Evolutionary conservation across 139 green algal genomes (phyloP), one percentile per base, ranked within the genome.

Genomic region (Choricystis sp.): DNA sequence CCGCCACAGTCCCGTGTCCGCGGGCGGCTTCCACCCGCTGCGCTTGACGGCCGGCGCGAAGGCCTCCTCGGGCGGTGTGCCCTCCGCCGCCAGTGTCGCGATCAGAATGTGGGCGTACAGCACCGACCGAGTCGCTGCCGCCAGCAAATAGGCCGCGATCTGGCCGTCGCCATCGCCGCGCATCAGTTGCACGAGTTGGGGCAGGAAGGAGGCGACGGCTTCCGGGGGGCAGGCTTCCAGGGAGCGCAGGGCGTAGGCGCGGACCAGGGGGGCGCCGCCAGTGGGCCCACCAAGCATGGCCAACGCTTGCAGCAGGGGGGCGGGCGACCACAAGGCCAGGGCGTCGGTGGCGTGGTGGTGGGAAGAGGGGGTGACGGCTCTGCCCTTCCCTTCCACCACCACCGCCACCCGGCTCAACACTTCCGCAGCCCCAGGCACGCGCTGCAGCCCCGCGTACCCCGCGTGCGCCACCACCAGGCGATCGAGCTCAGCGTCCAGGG

Each of bases 81-180:
- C 82, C 77, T 95, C 88, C 21, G 79, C 79, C 59, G 64, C 66
- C 27, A 96, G 83, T 40, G 84, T 79, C 85, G 88, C 97, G 9
- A 95, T 76, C 26, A 96, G 75, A 60, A 83, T 75, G 72, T 96
- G 86, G 0, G 75, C 81, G 77, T 97, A 96, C 48, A 92, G 71
- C 66, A 84, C 73, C 48, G 69, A 82, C 49, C 26, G 27, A 0
- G 49, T 29, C 14, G 89, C 86, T 21, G 78, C 86, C 30, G 65
- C 61, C 28, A 91, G 59, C 19, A 96, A 79, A 64, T 84, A 91
- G 9, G 29, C 40, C 66, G 78, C 64, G 9, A 95, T 73, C 64
- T 72, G 56, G 28, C 78, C 78, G 60, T 68, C 68, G 1, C 57
- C 25, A 74, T 88, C 82, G n/a, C 60, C 48, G 27, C 84, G 72